A percentile compares a stretch with the other conserved stretches of the same genome.
Conservation (phyloP, 2,329 filamentous ascomycete species). For the Hypoxylon sp. region DNA sequence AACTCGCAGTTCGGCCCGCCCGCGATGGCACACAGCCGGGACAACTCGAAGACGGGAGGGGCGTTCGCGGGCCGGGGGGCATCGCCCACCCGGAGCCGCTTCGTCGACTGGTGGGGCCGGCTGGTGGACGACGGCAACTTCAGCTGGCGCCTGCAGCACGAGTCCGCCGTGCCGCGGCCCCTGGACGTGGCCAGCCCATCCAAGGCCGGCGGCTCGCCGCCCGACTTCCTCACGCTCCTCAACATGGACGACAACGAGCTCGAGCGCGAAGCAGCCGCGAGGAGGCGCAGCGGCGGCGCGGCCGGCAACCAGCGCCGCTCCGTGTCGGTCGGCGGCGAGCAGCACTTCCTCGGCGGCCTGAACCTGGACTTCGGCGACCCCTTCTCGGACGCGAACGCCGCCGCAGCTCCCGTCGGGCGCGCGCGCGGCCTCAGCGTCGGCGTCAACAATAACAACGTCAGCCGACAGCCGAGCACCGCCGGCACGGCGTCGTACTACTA, state of each 20-base stretch:
- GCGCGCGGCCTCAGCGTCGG: slow-evolving; percentile 58
- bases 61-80: slow-evolving; percentile 30
- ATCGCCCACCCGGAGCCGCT: slow-evolving; percentile 48
- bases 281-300: slow-evolving; percentile 33
- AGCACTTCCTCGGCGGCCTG: slow-evolving; percentile 53
- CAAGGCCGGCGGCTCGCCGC: slow-evolving; percentile 44
- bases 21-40: slow-evolving; percentile 47
- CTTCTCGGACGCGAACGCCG: slow-evolving; percentile 59
- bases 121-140: slow-evolving; percentile 51
- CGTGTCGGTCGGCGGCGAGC: slow-evolving; percentile 47
- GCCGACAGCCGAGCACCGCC: slow-evolving; percentile 40
- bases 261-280: slow-evolving; percentile 22
- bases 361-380: slow-evolving; percentile 53
- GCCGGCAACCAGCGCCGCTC: slow-evolving; percentile 40
- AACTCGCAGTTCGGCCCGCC: slow-evolving; percentile 59
- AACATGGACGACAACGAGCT: slow-evolving; percentile 54
- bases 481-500: too few relatives aligned
- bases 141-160: slow-evolving; percentile 48
- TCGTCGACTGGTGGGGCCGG: slow-evolving; percentile 56
- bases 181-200: slow-evolving; percentile 35
- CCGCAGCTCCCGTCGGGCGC: slow-evolving; percentile 55
- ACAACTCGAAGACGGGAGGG: slow-evolving; percentile 44
- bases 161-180: slow-evolving; percentile 38
- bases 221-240: slow-evolving; percentile 55
- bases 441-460: slow-evolving; percentile 40